Conservation (phyloP, 352 stramenopile genomes). For the Aphanomyces astaci region DNA sequence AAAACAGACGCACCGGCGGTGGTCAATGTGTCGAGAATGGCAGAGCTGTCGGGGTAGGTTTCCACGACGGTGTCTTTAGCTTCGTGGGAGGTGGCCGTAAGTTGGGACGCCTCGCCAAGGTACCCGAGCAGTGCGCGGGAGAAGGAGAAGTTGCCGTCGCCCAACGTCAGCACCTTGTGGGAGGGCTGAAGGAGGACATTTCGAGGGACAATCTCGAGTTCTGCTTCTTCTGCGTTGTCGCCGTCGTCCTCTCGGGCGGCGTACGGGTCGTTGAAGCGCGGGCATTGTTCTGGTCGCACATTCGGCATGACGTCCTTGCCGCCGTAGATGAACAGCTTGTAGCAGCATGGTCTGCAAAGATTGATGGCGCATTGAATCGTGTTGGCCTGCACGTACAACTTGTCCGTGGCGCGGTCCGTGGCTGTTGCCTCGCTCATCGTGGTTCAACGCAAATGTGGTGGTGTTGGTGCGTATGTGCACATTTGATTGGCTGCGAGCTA, state of each 20-base stretch:
- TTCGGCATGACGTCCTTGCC: slow-evolving; percentile 53
- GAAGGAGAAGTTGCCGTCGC: slow-evolving; percentile 96
- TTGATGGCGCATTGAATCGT: slow-evolving; percentile 58
- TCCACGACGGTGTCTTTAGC: slow-evolving; percentile 66
- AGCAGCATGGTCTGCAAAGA: slow-evolving; percentile 69
- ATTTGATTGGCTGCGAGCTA: background rate
- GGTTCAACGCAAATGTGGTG: background rate
- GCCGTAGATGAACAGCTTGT: slow-evolving; percentile 74
- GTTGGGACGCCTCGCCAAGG: slow-evolving; percentile 29
- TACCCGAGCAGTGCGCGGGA: slow-evolving; percentile 82
- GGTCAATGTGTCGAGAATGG: slow-evolving; percentile 70
- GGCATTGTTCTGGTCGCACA: slow-evolving; percentile 65
- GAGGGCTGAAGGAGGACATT: slow-evolving; percentile 1
- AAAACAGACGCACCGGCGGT: slow-evolving; percentile 39
- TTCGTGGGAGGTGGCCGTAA: slow-evolving; percentile 92
- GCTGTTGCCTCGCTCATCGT: background rate
- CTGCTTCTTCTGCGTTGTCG: slow-evolving; percentile 25
- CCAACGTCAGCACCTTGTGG: slow-evolving; percentile 78
- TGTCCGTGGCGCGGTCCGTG: slow-evolving; percentile 7
- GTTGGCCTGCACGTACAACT: slow-evolving; percentile 40
- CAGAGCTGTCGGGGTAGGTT: slow-evolving; percentile 86
- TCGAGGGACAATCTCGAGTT: slow-evolving; percentile 11
- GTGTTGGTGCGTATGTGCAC: background rate
- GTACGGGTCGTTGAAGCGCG: slow-evolving; percentile 31
- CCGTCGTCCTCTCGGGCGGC: slow-evolving; percentile 7